Evolutionary conservation across 2,329 filamentous ascomycete species (phyloP).

Genomic region (Xylaria sp.): DNA sequence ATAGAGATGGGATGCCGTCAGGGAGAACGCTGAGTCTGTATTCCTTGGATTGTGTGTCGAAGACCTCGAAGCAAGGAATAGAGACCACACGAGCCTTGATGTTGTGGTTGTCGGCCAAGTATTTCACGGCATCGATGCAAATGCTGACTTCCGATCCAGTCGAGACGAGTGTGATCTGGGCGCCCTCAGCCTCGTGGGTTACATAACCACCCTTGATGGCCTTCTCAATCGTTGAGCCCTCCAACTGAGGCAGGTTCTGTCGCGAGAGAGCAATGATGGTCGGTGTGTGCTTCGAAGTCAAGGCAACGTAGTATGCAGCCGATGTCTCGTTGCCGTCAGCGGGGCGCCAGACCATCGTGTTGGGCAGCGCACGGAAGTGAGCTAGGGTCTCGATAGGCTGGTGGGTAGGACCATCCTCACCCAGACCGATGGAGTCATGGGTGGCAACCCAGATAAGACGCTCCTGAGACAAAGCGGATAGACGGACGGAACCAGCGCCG

Average conservation of each 20-base stretch:
- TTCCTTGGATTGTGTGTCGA: conserved; percentile 92
- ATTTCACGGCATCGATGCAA: conserved; percentile 91
- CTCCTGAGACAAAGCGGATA: conserved; percentile 90
- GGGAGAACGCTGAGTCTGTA: conserved; percentile 94
- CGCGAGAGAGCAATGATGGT: conserved; percentile 94
- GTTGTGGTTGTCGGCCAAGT: conserved; percentile 87
- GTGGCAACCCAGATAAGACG: conserved; percentile 96
- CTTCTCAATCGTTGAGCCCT: conserved; percentile 89
- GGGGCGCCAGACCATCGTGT: conserved; percentile 99
- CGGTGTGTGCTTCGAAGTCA: conserved; percentile 90
- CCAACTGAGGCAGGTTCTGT: conserved; percentile 98
- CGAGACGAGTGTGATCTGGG: conserved; percentile 88
- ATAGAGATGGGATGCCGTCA: conserved; percentile 91
- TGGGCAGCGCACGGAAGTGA: conserved; percentile 98
- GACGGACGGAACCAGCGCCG: conserved; percentile 91
- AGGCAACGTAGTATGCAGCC: conserved; percentile 94
- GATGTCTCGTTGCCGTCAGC: conserved; percentile 98
- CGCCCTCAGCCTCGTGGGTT: conserved; percentile 83
- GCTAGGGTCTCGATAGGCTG: conserved; percentile 98
- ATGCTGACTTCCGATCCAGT: conserved; percentile 97
- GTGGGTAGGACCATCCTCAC: conserved; percentile 98
- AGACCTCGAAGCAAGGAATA: conserved; percentile 96
- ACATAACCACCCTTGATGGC: conserved; percentile 97
- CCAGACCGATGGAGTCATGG: conserved; percentile 98
- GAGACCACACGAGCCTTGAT: conserved; percentile 93